Evolutionary conservation across 768 basidiomycete genomes (phyloP).

Genomic region (Imleria badia): DNA sequence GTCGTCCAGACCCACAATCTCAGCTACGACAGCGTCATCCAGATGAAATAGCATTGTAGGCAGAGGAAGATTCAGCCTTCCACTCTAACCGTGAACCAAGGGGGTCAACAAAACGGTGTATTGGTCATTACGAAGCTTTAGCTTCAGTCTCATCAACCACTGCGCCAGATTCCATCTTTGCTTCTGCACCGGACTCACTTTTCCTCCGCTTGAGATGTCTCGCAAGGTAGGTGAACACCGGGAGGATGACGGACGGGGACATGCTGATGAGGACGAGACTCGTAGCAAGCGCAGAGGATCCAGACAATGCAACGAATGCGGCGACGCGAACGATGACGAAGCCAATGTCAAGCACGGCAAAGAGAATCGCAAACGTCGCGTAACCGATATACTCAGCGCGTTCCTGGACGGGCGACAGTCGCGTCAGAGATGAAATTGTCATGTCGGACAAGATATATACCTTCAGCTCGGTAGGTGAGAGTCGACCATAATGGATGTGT

Average conservation of each 20-base stretch:
- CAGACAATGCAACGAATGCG: conserved; percentile 10
- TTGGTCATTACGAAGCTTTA: not conserved
- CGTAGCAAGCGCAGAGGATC: conserved; percentile 9
- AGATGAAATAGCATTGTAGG: too few species aligned
- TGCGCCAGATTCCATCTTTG: not conserved
- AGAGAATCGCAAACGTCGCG: conserved; percentile 14
- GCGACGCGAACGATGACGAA: conserved; percentile 18
- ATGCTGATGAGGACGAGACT: conserved; percentile 12
- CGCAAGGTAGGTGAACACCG: not conserved
- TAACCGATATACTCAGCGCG: conserved; percentile 12
- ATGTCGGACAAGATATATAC: conserved; percentile 3
- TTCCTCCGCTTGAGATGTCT: not conserved
- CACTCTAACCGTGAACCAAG: too few species aligned
- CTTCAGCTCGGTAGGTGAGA: conserved; percentile 25
- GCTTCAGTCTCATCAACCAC: not conserved
- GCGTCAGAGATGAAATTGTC: not conserved
- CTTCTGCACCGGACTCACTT: not conserved
- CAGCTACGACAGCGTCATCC: too few species aligned
- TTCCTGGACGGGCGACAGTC: conserved; percentile 2
- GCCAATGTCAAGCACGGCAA: conserved; percentile 22
- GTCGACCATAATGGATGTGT: conserved; percentile 19
- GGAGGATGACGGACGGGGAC: conserved; percentile 3
- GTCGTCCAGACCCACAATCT: too few species aligned
- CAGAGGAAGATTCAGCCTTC: too few species aligned
- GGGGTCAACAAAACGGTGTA: not conserved